A percentile compares a stretch with the other conserved stretches of the same genome.
Conservation (phyloP, 257 asterid genomes). For the Jaltomata sinuosa region DNA sequence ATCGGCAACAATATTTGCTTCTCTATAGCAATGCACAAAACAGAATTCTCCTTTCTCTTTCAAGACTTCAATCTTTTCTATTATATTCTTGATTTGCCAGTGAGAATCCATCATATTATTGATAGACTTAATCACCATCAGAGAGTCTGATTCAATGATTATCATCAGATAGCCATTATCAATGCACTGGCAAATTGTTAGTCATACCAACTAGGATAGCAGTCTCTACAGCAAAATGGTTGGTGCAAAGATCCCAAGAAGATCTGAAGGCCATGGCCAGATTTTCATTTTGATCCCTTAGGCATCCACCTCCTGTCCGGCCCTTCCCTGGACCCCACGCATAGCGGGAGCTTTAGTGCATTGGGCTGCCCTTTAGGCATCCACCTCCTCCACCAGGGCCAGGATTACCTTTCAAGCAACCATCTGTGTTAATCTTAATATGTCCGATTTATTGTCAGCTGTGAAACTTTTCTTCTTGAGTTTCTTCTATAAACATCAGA, state of each 20-base stretch:
- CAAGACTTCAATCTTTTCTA: not conserved
- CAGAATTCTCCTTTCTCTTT: not conserved
- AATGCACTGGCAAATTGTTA: not conserved
- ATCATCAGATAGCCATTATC: not conserved
- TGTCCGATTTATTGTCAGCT: too few relatives aligned
- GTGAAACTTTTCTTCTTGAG: too few relatives aligned
- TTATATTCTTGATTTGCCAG: not conserved
- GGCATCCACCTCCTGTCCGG: not conserved
- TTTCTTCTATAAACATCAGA: too few relatives aligned
- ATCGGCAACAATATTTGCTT: not conserved
- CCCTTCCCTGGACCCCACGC: too few relatives aligned
- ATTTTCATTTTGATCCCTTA: not conserved
- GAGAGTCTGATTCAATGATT: too few relatives aligned
- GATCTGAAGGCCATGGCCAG: not conserved
- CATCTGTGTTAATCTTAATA: not conserved
- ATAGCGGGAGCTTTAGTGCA: too few relatives aligned
- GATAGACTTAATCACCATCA: not conserved
- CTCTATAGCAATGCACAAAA: not conserved
- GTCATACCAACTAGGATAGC: not conserved
- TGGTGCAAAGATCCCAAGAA: not conserved
- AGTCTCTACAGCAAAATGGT: not conserved
- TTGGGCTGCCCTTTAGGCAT: too few relatives aligned
- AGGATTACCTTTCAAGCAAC: not conserved
- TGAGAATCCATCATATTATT: not conserved
- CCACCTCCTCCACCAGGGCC: not conserved